Conservation (phyloP, 2,329 filamentous ascomycete species). For the Teratosphaeria pseudoeucalypti region DNA sequence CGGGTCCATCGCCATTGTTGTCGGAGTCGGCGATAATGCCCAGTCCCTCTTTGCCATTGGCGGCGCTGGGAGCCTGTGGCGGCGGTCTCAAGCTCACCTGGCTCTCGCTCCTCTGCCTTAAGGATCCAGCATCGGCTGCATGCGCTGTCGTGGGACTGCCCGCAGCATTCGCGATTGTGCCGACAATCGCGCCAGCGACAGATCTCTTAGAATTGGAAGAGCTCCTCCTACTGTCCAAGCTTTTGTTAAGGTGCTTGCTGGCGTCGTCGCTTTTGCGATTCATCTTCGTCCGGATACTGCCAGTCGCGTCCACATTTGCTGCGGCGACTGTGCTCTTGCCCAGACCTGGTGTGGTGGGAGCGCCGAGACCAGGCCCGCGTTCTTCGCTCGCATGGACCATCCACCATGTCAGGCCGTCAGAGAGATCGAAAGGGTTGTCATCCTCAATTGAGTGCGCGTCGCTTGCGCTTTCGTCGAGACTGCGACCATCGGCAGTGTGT, state of each 20-base stretch:
- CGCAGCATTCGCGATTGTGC: slow-evolving; percentile 4
- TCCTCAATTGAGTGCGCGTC: slow-evolving; percentile 58
- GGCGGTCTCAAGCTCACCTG: slow-evolving; percentile 16
- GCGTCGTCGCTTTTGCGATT: slow-evolving; percentile 35
- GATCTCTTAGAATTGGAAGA: slow-evolving; percentile 78
- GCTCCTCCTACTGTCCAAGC: slow-evolving; percentile 80
- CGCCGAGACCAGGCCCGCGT: slow-evolving; percentile 59
- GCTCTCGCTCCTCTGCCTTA: slow-evolving; percentile 20
- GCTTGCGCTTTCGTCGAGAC: slow-evolving; percentile 39
- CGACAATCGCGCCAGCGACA: slow-evolving; percentile 29
- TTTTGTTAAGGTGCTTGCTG: slow-evolving; percentile 56
- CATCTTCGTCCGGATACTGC: slow-evolving; percentile 44
- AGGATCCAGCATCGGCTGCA: background rate
- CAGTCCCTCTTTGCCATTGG: slow-evolving; percentile 4
- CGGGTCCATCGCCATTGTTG: slow-evolving; percentile 13
- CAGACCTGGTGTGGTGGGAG: slow-evolving; percentile 79
- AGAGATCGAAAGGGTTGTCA: slow-evolving; percentile 94
- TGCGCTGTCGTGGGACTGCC: slow-evolving; percentile 3
- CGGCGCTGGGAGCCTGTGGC: background rate
- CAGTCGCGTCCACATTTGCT: slow-evolving; percentile 76
- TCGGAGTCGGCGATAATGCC: slow-evolving; percentile 17
- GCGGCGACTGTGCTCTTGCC: slow-evolving; percentile 86
- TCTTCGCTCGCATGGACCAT: slow-evolving; percentile 89
- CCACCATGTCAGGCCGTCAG: slow-evolving; percentile 92
- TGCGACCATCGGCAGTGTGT: slow-evolving; percentile 25